Evolutionary conservation across 2,329 filamentous ascomycete species (phyloP), one percentile per base, ranked within the genome.

Genomic region (Lasiodiplodia sp.): DNA sequence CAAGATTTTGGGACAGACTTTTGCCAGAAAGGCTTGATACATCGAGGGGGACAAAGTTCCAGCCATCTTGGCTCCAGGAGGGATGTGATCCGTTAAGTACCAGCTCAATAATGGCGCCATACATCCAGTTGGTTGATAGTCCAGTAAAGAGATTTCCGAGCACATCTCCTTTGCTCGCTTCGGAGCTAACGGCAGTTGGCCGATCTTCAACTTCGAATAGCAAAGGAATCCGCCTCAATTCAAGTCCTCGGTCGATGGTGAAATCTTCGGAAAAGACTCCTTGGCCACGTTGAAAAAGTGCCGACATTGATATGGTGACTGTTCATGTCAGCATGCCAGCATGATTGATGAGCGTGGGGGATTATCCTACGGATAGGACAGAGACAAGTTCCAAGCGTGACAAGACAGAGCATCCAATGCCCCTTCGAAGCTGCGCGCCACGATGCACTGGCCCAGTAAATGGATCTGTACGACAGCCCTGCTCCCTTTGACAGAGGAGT

Each of bases 51-150:
- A 25, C 53, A n/a, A 53, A 71, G 38, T 21, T 51, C 72, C 72
- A 74, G 34, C 63, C 72, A 28, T 71, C 70, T 3, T 49, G 40
- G 12, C 57, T 72, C 72, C 72, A 74, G 2, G 69, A 31, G 2
- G 69, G 70, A 40, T 71, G 58, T 6, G 71, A 57, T 4, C 71
- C 70, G 28, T 71, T 70, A 14, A 72, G 44, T 16, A 69, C 69
- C 0, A 69, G 47, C 44, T 71, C 56, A 6, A 71, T 70, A 7
- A 53, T 55, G 11, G 72, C 71, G 25, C 66, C 65, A 21, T 69
- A 69, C 2, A 73, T 49, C 71, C 71, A 72, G 53, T 66, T 71
- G 40, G 70, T 70, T 21, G 70, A 47, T 6, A 69, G 28, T 37
- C 70, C 53, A 21, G 53, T 40, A 21, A 55, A 70, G n/a, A 69